Evolutionary conservation across 23 red algal genomes (phyloP).

Genomic region (Pyropia yezoensis): DNA sequence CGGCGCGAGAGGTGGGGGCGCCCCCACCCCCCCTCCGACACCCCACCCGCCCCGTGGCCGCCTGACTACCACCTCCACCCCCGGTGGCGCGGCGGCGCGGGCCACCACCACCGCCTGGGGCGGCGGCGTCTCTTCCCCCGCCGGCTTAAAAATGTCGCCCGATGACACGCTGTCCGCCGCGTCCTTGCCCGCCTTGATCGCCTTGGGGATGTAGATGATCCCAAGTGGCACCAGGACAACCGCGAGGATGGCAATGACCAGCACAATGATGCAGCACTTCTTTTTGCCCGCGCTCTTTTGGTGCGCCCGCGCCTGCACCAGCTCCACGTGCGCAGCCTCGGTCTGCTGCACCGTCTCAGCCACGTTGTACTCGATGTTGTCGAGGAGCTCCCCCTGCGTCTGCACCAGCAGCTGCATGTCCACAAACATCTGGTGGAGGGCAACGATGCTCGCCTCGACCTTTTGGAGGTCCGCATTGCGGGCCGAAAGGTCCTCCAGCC

Average conservation of each 20-base stretch:
- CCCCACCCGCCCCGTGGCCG: no score
- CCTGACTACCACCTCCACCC: no score
- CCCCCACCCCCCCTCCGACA: no score
- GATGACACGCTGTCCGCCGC: no score
- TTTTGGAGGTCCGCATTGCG: slow-evolving; percentile 79
- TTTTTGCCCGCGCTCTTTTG: slow-evolving; percentile 50
- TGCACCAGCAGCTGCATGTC: slow-evolving; percentile 90
- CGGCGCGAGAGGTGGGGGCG: no score
- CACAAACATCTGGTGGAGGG: slow-evolving; percentile 88
- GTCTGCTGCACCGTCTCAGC: slow-evolving; percentile 43
- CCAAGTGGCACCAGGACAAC: slow-evolving; percentile 31
- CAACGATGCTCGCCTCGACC: slow-evolving; percentile 80
- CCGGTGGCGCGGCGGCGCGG: no score
- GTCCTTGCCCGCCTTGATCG: no score
- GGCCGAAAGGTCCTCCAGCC: slow-evolving; percentile 30
- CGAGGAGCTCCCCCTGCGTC: slow-evolving; percentile 90
- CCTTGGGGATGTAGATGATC: slow-evolving; percentile 35
- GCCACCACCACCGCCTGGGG: no score
- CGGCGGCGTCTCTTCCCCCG: no score
- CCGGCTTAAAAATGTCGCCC: no score
- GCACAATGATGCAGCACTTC: slow-evolving; percentile 21
- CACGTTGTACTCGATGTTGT: slow-evolving; percentile 92
- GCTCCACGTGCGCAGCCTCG: slow-evolving; percentile 32
- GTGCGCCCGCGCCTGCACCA: slow-evolving; percentile 42
- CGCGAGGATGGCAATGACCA: slow-evolving; percentile 31